A percentile compares a stretch with the other conserved stretches of the same genome.
phyloP scores from a whole-genome alignment of 768 basidiomycete genomes.

The Boletellus ananas region DNA sequence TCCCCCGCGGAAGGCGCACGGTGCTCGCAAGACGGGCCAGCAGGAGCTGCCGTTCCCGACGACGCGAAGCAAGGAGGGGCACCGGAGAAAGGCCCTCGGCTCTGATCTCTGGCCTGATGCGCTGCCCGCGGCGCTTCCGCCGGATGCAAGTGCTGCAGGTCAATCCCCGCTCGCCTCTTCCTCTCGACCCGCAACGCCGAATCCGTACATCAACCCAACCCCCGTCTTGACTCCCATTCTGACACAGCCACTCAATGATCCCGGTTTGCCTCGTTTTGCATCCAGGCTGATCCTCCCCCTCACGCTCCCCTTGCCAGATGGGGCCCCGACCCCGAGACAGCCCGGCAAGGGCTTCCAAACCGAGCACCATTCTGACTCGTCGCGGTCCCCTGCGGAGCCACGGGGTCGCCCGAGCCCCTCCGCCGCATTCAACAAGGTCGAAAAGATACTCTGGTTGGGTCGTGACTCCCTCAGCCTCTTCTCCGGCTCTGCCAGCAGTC shows the following conservation, averaged over 20 bases:
- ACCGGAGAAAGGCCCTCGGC: slow-evolving; percentile 8
- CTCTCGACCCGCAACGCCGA: slow-evolving; percentile 24
- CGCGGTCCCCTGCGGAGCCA: slow-evolving; percentile 6
- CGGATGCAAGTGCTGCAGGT: neutral
- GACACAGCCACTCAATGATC: slow-evolving; percentile 3
- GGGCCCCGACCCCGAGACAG: slow-evolving; percentile 10
- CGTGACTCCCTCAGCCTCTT: slow-evolving; percentile 30
- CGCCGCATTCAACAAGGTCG: slow-evolving; percentile 30
- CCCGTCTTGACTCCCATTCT: slow-evolving; percentile 20
- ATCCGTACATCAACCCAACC: slow-evolving; percentile 37
- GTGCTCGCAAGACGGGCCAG: slow-evolving; percentile 13
- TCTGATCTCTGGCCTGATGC: slow-evolving; percentile 26
- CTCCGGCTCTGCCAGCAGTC: slow-evolving; percentile 11
- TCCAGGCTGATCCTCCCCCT: neutral
- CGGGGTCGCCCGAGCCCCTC: slow-evolving; percentile 1
- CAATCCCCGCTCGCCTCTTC: neutral
- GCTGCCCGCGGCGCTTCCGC: slow-evolving; percentile 12
- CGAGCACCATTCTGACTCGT: neutral
- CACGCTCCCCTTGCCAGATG: slow-evolving; percentile 11
- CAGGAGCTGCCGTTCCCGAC: neutral
- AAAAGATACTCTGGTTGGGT: slow-evolving; percentile 31
- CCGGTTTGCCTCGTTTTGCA: slow-evolving; percentile 10
- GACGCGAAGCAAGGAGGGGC: slow-evolving; percentile 16
- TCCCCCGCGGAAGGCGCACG: slow-evolving; percentile 27
- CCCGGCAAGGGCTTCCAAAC: neutral